Conservation (phyloP, 2,329 filamentous ascomycete species). For the Calonectria hongkongensis region DNA sequence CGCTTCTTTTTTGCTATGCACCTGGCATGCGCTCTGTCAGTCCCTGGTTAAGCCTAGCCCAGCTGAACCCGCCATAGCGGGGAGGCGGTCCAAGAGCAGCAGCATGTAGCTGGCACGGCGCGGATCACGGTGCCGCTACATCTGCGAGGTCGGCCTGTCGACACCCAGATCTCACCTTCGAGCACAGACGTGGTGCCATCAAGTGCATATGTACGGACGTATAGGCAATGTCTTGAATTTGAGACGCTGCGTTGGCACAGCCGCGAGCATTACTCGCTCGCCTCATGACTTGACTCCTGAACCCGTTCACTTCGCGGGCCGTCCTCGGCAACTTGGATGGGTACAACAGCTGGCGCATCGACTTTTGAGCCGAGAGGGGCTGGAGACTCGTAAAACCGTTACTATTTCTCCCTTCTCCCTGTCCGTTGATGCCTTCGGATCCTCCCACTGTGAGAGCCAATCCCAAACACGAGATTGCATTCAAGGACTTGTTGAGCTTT, state of each 20-base stretch:
- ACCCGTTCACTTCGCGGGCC: constrained; percentile 13
- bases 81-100: constrained; percentile 16
- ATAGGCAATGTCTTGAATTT: neutral
- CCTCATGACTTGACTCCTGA: constrained; percentile 6
- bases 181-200: constrained; percentile 21
- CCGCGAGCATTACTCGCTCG: constrained; percentile 9
- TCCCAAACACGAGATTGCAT: constrained; percentile 35
- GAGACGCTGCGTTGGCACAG: constrained; percentile 11
- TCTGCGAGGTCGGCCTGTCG: constrained; percentile 4
- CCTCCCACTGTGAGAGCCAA: constrained; percentile 22
- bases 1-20: constrained; percentile 12
- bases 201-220: neutral
- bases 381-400: neutral
- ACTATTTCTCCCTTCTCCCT: neutral
- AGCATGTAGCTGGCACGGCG: constrained; percentile 16
- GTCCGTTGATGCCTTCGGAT: neutral
- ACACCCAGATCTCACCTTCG: constrained; percentile 25
- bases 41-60: constrained; percentile 25
- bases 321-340: constrained; percentile 12
- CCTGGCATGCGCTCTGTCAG: constrained; percentile 18
- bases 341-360: neutral
- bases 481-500: constrained; percentile 13
- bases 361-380: constrained; percentile 7
- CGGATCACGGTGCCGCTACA: constrained; percentile 11
- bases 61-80: constrained; percentile 21